phyloP scores from a whole-genome alignment of 2,329 filamentous ascomycete species.

The Didymella sp. region DNA sequence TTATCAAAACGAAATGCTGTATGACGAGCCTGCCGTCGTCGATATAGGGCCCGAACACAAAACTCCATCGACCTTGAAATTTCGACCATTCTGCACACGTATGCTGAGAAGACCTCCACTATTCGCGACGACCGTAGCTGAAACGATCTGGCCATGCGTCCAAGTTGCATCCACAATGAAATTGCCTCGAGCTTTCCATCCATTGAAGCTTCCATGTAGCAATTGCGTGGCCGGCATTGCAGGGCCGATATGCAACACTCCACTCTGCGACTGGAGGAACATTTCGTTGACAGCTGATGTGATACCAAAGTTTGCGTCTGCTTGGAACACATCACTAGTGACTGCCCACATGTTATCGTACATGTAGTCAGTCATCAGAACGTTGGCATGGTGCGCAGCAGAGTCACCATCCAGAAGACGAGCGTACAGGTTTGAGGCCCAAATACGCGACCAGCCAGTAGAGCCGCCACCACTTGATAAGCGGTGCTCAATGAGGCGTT shows the following conservation, averaged over 20 bases:
- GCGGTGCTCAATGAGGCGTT: neutral
- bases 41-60: neutral
- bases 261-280: neutral
- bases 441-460: neutral
- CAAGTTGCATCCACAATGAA: neutral
- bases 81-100: neutral
- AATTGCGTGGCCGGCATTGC: neutral
- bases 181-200: slow-evolving; percentile 1
- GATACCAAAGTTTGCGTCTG: neutral
- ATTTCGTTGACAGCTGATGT: slow-evolving; percentile 1
- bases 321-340: neutral
- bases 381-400: neutral
- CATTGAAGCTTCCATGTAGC: neutral
- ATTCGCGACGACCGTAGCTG: neutral
- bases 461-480: neutral
- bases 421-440: neutral
- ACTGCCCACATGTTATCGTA: neutral
- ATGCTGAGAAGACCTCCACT: neutral
- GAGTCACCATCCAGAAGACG: neutral
- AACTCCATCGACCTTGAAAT: neutral
- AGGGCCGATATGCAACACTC: neutral
- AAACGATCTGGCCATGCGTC: neutral
- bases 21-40: neutral
- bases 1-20: neutral
- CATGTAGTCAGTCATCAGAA: neutral